phyloP scores from a whole-genome alignment of 1,284 basidiomycete species.

The Ustilago loliicola region DNA sequence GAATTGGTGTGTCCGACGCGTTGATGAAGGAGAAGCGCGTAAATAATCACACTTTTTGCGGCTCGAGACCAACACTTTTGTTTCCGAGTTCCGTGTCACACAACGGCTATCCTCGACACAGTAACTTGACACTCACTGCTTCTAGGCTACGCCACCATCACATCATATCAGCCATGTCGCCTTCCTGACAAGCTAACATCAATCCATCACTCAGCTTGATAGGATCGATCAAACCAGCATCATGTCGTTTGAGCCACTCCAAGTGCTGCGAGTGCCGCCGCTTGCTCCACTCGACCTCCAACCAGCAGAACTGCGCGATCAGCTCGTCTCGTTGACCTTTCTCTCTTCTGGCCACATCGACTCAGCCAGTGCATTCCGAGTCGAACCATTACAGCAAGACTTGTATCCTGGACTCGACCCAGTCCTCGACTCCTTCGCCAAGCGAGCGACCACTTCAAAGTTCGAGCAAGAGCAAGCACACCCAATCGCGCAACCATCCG shows the following conservation, averaged over 20 bases:
- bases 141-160: background rate
- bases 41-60: slow-evolving; percentile 6
- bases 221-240: slow-evolving; percentile 2
- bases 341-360: slow-evolving; percentile 8
- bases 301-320: slow-evolving; percentile 6
- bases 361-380: background rate
- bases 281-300: slow-evolving; percentile 26
- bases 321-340: slow-evolving; percentile 42
- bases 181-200: background rate
- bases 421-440: slow-evolving; percentile 31
- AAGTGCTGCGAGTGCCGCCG: slow-evolving; percentile 30
- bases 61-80: slow-evolving; percentile 40
- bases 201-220: background rate
- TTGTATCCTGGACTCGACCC: slow-evolving; percentile 15
- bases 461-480: slow-evolving; percentile 5
- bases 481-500: background rate
- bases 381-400: background rate
- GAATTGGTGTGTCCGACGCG: slow-evolving; percentile 26
- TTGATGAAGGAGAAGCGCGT: slow-evolving; percentile 36
- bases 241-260: slow-evolving; percentile 37
- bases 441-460: background rate
- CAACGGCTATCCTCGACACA: background rate
- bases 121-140: background rate
- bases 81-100: slow-evolving; percentile 17
- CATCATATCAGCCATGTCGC: slow-evolving; percentile 4